Evolutionary conservation across 108 stramenopile species (phyloP).

Genomic region (Asterionellopsis glacialis): DNA sequence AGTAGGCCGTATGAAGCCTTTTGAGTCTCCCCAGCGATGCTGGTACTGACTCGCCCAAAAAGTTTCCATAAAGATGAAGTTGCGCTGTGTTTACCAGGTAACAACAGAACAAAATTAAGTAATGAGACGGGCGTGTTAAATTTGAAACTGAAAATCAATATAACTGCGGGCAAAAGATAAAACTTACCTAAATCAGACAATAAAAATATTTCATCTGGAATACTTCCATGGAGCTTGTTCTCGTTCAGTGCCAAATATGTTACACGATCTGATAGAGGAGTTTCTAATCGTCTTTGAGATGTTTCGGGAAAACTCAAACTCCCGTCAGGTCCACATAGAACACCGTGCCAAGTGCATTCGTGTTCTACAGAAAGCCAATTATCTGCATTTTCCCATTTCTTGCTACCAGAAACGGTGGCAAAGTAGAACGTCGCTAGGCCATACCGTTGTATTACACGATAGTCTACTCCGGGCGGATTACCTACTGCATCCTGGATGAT

Average conservation of each 20-base stretch:
- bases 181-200: background rate
- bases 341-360: constrained; percentile 2
- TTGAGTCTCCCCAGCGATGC: background rate
- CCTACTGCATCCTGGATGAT: background rate
- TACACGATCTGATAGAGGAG: constrained; percentile 2
- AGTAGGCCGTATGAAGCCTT: background rate
- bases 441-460: constrained; percentile 27
- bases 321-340: constrained; percentile 2
- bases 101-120: background rate
- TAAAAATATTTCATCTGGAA: background rate
- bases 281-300: constrained; percentile 10
- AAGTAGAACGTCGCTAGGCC: constrained; percentile 40
- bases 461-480: background rate
- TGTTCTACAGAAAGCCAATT: constrained; percentile 1
- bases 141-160: background rate
- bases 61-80: background rate
- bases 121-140: background rate
- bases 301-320: constrained; percentile 3
- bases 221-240: background rate
- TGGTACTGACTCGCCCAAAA: background rate
- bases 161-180: background rate
- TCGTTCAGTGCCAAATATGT: constrained; percentile 1
- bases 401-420: constrained; percentile 24
- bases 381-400: constrained; percentile 1
- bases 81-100: background rate